Base-by-base conservation (phyloP, 331 rosid genomes). In the Dryas integrifolia region DNA sequence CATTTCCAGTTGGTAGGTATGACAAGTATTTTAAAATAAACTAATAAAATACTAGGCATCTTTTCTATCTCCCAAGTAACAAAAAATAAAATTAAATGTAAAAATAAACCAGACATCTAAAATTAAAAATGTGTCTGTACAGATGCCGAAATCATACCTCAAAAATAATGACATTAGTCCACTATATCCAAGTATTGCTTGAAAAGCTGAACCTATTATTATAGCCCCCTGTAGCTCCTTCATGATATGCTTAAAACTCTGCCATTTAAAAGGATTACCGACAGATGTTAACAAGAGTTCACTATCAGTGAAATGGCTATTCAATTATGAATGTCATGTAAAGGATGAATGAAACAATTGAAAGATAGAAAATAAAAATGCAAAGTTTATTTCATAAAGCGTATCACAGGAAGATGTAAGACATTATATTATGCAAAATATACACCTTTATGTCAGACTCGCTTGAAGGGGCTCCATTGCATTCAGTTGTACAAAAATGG, bases 221-320 rank as follows among this genome's bases (percentile, higher is more conserved):
- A 92, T 77, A 70, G 98, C 97, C 65, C 99, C 99, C 82, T 95
- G 99, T 75, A 95, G 85, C 86, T 95, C 98, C 89, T 88, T 95
- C 99, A 95, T 95, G 79, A 92, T 84, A 76, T 92, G 99, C 84
- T 81, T 87, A 82, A 92, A 95, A 82, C 88, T 95, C 99, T 95
- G 89, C 77, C 58, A 62, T 56, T 78, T 47, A 38, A 63, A 78
- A 66, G 39, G 52, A 79, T 5, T 12, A 57, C 59, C 12, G 12
- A 14, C 41, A 18, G 26, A 39, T 35, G 5, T 12, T 39, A 5
- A 30, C 26, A 58, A 9, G 2, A 45, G 8, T 43, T 70, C 44
- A 4, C 15, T 16, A 26, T 10, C 10, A 43, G 14, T 40, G 48
- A 62, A 62, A 62, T 18, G 46, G 7, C 15, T 40, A 62, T n/a